phyloP scores from a whole-genome alignment of 2,329 filamentous ascomycete genomes.

The Aspergillus calidoustus region DNA sequence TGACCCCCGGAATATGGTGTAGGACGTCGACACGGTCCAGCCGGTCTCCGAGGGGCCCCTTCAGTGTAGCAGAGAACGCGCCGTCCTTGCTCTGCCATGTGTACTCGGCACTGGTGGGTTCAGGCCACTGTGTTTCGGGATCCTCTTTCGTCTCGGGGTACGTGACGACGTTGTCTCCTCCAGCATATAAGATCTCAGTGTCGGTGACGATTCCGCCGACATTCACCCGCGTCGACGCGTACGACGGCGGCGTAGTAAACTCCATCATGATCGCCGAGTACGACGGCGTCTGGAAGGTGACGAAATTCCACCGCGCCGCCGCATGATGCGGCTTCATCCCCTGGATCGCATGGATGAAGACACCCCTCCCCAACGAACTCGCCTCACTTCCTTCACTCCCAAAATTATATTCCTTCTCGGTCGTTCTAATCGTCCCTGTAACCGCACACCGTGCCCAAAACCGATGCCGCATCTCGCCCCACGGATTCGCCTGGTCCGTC shows the following conservation, averaged over 20 bases:
- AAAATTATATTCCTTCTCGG: neutral
- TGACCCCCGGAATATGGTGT: neutral
- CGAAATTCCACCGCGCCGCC: neutral
- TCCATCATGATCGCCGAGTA: neutral
- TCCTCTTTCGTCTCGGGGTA: neutral
- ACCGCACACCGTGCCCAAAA: neutral
- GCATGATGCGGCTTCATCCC: neutral
- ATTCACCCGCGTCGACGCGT: neutral
- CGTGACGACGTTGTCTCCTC: neutral
- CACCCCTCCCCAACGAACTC: too few relatives aligned
- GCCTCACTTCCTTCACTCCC: neutral
- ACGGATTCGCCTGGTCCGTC: neutral
- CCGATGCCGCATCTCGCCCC: neutral
- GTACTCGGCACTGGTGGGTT: neutral
- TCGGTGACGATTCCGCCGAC: neutral
- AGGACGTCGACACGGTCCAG: neutral
- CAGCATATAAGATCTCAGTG: neutral
- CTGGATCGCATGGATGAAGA: neutral
- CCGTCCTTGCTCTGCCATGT: neutral
- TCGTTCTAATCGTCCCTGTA: neutral
- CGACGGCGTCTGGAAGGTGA: neutral
- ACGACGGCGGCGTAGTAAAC: neutral
- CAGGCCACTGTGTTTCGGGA: neutral
- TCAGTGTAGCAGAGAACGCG: neutral
- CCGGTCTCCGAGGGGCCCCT: neutral